Percentiles rank a stretch among this genome's conserved stretches.
phyloP scores from a whole-genome alignment of 805 yeast genomes.

The Nakazawaea anatomiae region DNA sequence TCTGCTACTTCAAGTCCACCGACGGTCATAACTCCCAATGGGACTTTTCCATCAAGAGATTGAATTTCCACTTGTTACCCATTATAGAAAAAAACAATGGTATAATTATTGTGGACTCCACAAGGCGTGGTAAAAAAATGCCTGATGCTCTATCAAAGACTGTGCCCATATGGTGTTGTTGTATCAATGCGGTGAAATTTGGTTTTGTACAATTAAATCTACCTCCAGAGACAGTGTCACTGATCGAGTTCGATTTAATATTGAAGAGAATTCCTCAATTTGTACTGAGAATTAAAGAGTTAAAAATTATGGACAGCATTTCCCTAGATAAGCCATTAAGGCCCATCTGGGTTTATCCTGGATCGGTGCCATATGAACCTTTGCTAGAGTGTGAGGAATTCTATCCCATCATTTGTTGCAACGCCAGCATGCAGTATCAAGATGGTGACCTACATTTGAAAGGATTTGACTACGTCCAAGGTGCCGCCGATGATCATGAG shows the following conservation, averaged over 20 bases:
- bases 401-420: slow-evolving; percentile 44
- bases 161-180: slow-evolving; percentile 89
- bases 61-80: slow-evolving; percentile 67
- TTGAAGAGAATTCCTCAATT: slow-evolving; percentile 39
- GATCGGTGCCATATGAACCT: slow-evolving; percentile 31
- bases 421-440: slow-evolving; percentile 57
- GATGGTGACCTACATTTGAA: slow-evolving; percentile 45
- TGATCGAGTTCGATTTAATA: slow-evolving; percentile 52
- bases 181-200: slow-evolving; percentile 50
- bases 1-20: slow-evolving; percentile 81
- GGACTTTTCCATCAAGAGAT: slow-evolving; percentile 67
- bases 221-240: slow-evolving; percentile 50
- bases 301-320: slow-evolving; percentile 30
- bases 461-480: slow-evolving; percentile 71
- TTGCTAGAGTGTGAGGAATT: slow-evolving; percentile 22
- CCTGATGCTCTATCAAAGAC: slow-evolving; percentile 89
- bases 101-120: slow-evolving; percentile 68
- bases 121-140: slow-evolving; percentile 75
- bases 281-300: slow-evolving; percentile 33
- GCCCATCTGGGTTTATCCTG: slow-evolving; percentile 70
- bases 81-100: slow-evolving; percentile 39
- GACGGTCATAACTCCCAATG: slow-evolving; percentile 86
- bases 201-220: slow-evolving; percentile 32
- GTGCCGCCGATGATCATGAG: slow-evolving; percentile 94
- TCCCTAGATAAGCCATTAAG: slow-evolving; percentile 45